Percentiles rank a stretch among this genome's conserved stretches.
These are phyloP conservation scores for Eremothecium cymbalariae DNA, from an alignment of 1,139 yeast genomes.

Conservation along the genomic window DNA sequence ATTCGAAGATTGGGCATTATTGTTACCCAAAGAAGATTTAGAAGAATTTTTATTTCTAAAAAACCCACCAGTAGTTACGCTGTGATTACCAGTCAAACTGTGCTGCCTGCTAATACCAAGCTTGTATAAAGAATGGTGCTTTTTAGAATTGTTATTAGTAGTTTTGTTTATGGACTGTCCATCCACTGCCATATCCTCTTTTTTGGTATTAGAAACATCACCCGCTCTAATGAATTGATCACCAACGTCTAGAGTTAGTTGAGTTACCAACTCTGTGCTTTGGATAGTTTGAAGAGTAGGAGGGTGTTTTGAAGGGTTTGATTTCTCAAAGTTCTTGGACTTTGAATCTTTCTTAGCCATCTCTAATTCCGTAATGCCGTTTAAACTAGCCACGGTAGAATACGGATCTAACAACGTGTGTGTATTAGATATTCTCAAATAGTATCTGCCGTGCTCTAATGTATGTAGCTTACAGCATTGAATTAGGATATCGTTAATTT, in stretches of 20 bases:
- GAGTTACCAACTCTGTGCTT: constrained; percentile 29
- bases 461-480: constrained; percentile 30
- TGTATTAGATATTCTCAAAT: constrained; percentile 30
- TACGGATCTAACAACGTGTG: constrained; percentile 29
- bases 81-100: constrained; percentile 3
- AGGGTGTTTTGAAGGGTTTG: constrained; percentile 21
- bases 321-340: constrained; percentile 23
- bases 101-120: constrained; percentile 5
- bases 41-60: constrained; percentile 29
- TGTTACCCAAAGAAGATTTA: constrained; percentile 23
- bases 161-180: constrained; percentile 9
- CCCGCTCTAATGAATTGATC: constrained; percentile 12
- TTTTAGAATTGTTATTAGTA: constrained; percentile 15
- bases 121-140: constrained; percentile 17
- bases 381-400: constrained; percentile 33
- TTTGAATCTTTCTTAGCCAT: constrained; percentile 29
- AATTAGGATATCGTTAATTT: constrained; percentile 31
- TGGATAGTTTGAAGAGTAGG: constrained; percentile 30
- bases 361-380: constrained; percentile 30
- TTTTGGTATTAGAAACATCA: constrained; percentile 7
- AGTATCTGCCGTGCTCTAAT: constrained; percentile 31
- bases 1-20: constrained; percentile 5
- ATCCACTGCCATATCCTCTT: constrained; percentile 3
- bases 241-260: constrained; percentile 25
- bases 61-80: constrained; percentile 18